Base-by-base conservation (phyloP, 2,329 filamentous ascomycete species). In the Phoma herbarum region DNA sequence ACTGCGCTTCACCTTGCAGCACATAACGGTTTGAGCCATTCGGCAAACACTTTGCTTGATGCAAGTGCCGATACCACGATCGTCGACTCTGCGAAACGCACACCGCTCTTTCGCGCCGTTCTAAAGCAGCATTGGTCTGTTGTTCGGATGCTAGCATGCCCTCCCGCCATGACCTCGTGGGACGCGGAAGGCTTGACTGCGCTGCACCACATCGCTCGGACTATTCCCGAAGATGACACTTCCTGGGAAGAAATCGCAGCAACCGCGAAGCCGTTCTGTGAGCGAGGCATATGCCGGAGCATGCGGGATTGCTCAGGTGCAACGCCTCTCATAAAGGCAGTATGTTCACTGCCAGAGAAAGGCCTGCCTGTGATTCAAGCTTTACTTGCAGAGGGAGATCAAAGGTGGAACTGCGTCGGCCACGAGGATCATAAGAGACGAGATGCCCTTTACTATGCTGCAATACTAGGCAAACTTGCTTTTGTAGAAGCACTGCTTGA, bases 251-350 rank as follows among this genome's bases (percentile, higher is more conserved):
- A 75, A 22, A 65, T 76, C 18, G 71, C 69, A 14, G 45, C 57
- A 20, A 65, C 69, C 12, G 62, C 57, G 0, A 59, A 41, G 5
- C 61, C 66, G 16, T 75, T 76, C 48, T 76, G 74, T 45, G 68
- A 71, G 39, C 65, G 64, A 31, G 71, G 72, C 31, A 62, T 71
- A 2, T 73, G 73, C 49, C 66, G 73, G 31, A 75, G 67, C 43
- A 73, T 75, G 62, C 69, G 74, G 20, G 70, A 76, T 54, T 59
- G 65, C 37, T 69, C 68, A 4, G 74, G 74, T 8, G 72, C 73
- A 0, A 75, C 73, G 10, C 72, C 74, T 23, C 69, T 76, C n/a
- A 76, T 76, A 41, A 57, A 67, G 26, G 74, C 74, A 2, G 52
- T 72, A 33, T 74, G 66, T 23, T 63, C 58, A 4, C 65, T 75